Evolutionary conservation across 148 eudicot genomes (phyloP), one percentile per base, ranked within the genome.

Genomic region (Fagopyrum homotropicum): DNA sequence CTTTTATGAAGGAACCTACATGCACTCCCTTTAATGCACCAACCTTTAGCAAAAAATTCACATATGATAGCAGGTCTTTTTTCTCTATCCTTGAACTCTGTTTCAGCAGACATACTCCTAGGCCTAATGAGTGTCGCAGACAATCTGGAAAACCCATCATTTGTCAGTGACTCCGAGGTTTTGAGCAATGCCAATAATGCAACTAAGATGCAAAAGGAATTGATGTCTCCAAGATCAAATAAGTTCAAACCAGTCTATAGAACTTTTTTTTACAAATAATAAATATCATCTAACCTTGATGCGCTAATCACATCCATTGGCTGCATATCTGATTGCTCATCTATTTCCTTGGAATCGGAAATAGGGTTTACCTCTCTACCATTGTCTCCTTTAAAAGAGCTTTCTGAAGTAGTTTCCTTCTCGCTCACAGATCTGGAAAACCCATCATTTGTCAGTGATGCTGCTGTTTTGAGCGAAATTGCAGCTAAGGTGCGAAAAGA

Each of bases 21-120:
- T 19, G 90, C 83, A 77, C 82, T 85, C 77, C 97, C 98, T 84
- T 85, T 94, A 72, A 94, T 89, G 83, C 98, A 94, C 98, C 98
- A 94, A 77, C 97, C 98, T 81, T 89, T 87, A 29, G 89, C 87
- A 82, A 86, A 90, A 82, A 80, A 94, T 22, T 90, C 88, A 69
- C 98, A 94, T 54, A 84, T 51, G 64, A 89, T 69, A 57, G 87
- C 90, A 22, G 86, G 81, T 75, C 89, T 85, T 83, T 94, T 92
- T 76, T 73, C 92, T 77, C 73, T 81, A 71, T 75, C 81, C 72
- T 78, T 84, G 44, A 60, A 49, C 72, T 82, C 90, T 14, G 70
- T 74, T 63, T 46, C 79, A 54, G 93, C 82, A 73, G 93, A 84
- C 76, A 74, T 74, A 75, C 84, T 85, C 86, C 94, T 88, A 49